phyloP scores from a whole-genome alignment of 1,139 yeast genomes.

The Taiozyma sp. region DNA sequence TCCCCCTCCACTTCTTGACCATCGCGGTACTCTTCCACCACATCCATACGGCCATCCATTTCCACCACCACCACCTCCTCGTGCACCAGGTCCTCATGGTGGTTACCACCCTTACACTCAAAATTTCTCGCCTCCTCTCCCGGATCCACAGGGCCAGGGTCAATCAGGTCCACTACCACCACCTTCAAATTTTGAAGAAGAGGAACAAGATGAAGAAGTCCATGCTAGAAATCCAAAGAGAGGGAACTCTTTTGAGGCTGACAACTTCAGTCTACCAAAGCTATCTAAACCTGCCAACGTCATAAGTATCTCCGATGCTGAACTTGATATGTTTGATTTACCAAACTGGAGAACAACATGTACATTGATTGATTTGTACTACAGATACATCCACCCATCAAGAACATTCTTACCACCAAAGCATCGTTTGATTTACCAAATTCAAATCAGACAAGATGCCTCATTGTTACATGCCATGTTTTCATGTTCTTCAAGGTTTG shows the following conservation, averaged over 20 bases:
- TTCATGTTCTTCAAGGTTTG: constrained; percentile 35
- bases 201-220: not conserved
- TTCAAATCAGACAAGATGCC: constrained; percentile 31
- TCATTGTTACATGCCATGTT: constrained; percentile 44
- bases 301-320: constrained; percentile 23
- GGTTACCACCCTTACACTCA: not conserved
- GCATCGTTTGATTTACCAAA: constrained; percentile 29
- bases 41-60: not conserved
- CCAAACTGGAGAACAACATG: constrained; percentile 38
- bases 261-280: constrained; percentile 8
- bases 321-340: constrained; percentile 31
- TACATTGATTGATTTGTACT: constrained; percentile 40
- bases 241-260: constrained; percentile 2
- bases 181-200: constrained; percentile 7
- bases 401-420: constrained; percentile 42
- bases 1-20: not conserved
- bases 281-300: constrained; percentile 5
- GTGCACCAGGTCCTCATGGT: constrained; percentile 2
- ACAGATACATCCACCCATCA: constrained; percentile 40
- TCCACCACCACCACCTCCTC: constrained; percentile 8
- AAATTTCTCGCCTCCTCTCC: constrained; percentile 7
- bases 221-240: constrained; percentile 6
- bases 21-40: not conserved
- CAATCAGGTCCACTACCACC: constrained; percentile 5
- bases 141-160: constrained; percentile 9